Evolutionary conservation across 2,329 filamentous ascomycete species (phyloP), one percentile per base, ranked within the genome.

Genomic region (Epichloe hybrida): DNA sequence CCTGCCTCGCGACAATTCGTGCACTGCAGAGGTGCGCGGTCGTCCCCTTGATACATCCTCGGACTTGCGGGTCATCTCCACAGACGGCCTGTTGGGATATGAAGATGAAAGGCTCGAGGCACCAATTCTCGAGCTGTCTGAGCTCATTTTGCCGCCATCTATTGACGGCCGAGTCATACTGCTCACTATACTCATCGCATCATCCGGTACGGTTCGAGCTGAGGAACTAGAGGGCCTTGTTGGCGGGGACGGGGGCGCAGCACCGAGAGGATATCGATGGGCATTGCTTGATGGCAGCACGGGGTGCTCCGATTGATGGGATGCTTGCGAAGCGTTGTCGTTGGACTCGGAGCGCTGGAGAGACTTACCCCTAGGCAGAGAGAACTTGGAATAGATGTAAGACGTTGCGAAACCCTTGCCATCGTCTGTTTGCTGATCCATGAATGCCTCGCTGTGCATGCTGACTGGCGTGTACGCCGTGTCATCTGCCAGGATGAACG

Each of bases 351-450:
- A 75, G 52, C 88, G 77, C 54, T 94, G 83, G 6, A 94, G 68
- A 36, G 77, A 76, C 63, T 93, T 87, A 13, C 91, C 91, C 54
- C 91, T 80, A 1, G 93, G 91, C 34, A 97, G 72, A 1, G 79
- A 72, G 61, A 89, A 95, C 53, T 86, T 94, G 7, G 88, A 84
- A 64, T 96, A 93, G 15, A 87, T 86, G 63, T 95, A 95, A 0
- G 89, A 88, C 0, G 84, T 76, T 3, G 81, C 78, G 1, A 74
- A 74, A 7, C 71, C 69, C 55, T 61, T 71, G 15, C 59, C 66
- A 5, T 77, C 67, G 6, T 77, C 78, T 42, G 65, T 35, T 48
- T 62, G 56, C 51, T 72, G 67, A 35, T 83, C 79, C 7, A 76
- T 71, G 60, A 84, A 86, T 7, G 76, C 78, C 52, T 87, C 84